A percentile compares a stretch with the other conserved stretches of the same genome.
These are phyloP conservation scores for Chytridium lagenaria DNA, from an alignment of 371 early-diverging fungal genomes.

Conservation along the genomic window DNA sequence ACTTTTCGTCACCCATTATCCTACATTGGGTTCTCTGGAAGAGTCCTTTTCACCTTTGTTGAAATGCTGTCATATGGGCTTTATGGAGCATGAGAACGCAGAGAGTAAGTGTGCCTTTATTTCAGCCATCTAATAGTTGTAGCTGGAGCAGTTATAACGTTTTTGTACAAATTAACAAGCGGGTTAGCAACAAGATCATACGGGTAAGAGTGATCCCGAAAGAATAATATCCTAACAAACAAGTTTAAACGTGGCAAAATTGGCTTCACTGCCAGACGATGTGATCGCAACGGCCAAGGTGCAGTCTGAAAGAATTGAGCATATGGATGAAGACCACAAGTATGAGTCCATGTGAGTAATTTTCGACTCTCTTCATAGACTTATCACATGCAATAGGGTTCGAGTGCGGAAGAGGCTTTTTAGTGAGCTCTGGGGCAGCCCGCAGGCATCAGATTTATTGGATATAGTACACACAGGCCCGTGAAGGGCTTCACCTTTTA, in stretches of 20 bases:
- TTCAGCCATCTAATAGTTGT: not conserved
- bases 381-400: not conserved
- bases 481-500: no score
- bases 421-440: not conserved
- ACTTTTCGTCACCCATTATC: constrained; percentile 96
- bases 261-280: constrained; percentile 70
- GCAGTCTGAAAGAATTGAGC: constrained; percentile 66
- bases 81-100: constrained; percentile 55
- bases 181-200: constrained; percentile 81
- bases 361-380: not conserved
- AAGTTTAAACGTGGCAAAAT: constrained; percentile 80
- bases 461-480: not conserved
- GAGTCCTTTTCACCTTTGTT: constrained; percentile 48
- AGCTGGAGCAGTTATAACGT: constrained; percentile 63
- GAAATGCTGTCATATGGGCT: constrained; percentile 76
- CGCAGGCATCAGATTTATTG: not conserved
- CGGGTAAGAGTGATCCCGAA: constrained; percentile 58
- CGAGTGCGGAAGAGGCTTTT: constrained; percentile 7
- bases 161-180: constrained; percentile 82
- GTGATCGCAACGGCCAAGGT: constrained; percentile 62
- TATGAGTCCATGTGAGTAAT: not conserved
- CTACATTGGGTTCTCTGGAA: constrained; percentile 68
- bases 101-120: constrained; percentile 26
- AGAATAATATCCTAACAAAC: constrained; percentile 7
- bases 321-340: constrained; percentile 8